phyloP scores from a whole-genome alignment of 768 basidiomycete species.

The Termitomyces sp. region DNA sequence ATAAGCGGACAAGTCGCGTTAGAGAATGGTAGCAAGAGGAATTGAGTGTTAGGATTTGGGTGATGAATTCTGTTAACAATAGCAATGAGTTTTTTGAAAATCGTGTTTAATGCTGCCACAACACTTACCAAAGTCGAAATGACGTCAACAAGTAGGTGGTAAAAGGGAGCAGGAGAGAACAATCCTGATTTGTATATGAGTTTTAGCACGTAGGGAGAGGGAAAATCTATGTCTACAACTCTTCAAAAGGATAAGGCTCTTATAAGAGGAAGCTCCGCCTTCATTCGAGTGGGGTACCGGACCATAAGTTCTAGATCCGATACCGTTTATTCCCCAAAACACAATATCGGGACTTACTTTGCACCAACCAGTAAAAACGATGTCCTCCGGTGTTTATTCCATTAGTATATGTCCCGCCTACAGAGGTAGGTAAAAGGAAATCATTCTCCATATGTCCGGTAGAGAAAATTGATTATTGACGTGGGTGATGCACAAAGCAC shows the following conservation, averaged over 20 bases:
- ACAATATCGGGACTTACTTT: background rate
- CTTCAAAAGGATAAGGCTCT: background rate
- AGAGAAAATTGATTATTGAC: background rate
- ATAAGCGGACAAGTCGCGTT: background rate
- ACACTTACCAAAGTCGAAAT: background rate
- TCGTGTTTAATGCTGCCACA: background rate
- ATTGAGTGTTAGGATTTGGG: background rate
- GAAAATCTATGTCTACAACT: background rate
- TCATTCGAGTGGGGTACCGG: background rate
- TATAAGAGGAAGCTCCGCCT: background rate
- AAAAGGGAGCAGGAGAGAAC: no score
- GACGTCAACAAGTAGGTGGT: background rate
- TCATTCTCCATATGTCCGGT: constrained; percentile 32
- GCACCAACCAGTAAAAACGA: background rate
- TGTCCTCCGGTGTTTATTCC: background rate
- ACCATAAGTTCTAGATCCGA: background rate
- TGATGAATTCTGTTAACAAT: background rate
- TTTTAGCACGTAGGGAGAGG: background rate
- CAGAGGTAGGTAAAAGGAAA: constrained; percentile 29
- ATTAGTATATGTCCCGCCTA: background rate
- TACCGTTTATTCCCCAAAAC: background rate
- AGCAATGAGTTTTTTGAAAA: background rate
- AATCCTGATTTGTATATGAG: background rate
- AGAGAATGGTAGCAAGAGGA: background rate
- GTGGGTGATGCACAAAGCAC: constrained; percentile 24